These are phyloP conservation scores for Reticulascus tulasneorum DNA, from an alignment of 2,329 filamentous ascomycete species.

Conservation along the genomic window DNA sequence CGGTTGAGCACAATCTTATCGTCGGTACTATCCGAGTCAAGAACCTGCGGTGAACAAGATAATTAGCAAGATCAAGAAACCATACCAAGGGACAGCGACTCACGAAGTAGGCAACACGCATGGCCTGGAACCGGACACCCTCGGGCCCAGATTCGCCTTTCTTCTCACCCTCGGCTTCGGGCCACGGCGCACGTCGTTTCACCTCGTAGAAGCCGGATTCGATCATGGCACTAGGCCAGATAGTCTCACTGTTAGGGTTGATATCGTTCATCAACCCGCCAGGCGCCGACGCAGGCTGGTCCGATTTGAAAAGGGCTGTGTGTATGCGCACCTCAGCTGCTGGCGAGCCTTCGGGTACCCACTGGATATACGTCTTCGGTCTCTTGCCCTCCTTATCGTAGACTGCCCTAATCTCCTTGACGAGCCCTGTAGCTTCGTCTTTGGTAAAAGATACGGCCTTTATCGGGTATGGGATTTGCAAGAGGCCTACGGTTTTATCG, in stretches of 20 bases:
- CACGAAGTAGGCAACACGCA: slow-evolving; percentile 82
- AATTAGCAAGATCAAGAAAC: not conserved
- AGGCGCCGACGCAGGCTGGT: slow-evolving; percentile 72
- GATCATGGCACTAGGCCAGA: slow-evolving; percentile 75
- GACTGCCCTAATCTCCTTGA: slow-evolving; percentile 59
- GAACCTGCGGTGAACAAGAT: slow-evolving; percentile 37
- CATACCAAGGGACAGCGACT: slow-evolving; percentile 21
- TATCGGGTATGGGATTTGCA: slow-evolving; percentile 69
- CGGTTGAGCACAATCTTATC: slow-evolving; percentile 85
- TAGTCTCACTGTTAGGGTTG: slow-evolving; percentile 76
- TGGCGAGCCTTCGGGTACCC: slow-evolving; percentile 68
- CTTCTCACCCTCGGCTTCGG: slow-evolving; percentile 69
- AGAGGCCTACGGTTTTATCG: slow-evolving; percentile 70
- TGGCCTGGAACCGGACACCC: slow-evolving; percentile 83
- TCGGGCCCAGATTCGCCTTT: slow-evolving; percentile 62
- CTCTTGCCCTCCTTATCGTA: slow-evolving; percentile 69
- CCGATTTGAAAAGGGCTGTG: slow-evolving; percentile 80
- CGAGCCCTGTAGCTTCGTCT: slow-evolving; percentile 58
- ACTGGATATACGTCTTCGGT: slow-evolving; percentile 84
- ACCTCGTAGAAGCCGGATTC: slow-evolving; percentile 83
- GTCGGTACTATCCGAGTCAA: slow-evolving; percentile 74
- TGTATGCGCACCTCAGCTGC: slow-evolving; percentile 75
- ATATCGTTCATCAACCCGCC: slow-evolving; percentile 82
- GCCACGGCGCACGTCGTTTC: slow-evolving; percentile 70
- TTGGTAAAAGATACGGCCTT: slow-evolving; percentile 67